Evolutionary conservation across 2,329 filamentous ascomycete species (phyloP).

Genomic region (Lasiodiplodia hormozganensis): DNA sequence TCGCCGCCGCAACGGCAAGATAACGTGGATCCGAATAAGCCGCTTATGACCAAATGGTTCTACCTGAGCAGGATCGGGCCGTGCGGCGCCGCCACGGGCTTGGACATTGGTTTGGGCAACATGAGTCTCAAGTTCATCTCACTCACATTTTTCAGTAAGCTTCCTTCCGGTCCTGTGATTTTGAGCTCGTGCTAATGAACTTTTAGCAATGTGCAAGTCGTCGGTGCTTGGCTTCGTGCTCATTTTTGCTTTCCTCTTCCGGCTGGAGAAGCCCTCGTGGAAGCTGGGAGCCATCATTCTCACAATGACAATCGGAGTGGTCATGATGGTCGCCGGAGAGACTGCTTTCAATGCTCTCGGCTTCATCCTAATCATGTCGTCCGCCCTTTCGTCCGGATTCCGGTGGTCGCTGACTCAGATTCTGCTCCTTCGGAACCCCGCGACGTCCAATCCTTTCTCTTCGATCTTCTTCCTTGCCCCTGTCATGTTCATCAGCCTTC

Average conservation of each 20-base stretch:
- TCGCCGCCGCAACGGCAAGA: slow-evolving; percentile 38
- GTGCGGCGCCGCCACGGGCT: slow-evolving; percentile 88
- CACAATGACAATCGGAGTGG: slow-evolving; percentile 89
- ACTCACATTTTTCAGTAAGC: slow-evolving; percentile 84
- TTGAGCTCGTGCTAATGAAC: slow-evolving; percentile 17
- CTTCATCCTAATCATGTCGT: slow-evolving; percentile 90
- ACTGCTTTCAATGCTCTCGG: slow-evolving; percentile 85
- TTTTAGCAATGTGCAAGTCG: slow-evolving; percentile 90
- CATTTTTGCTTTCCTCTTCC: slow-evolving; percentile 92
- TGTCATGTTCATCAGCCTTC: slow-evolving; percentile 88
- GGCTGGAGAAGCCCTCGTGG: slow-evolving; percentile 85
- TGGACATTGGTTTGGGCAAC: slow-evolving; percentile 96
- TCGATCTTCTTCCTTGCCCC: slow-evolving; percentile 98
- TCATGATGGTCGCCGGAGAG: slow-evolving; percentile 99
- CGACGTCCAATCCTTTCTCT: slow-evolving; percentile 94
- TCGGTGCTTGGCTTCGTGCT: slow-evolving; percentile 95
- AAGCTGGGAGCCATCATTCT: slow-evolving; percentile 86
- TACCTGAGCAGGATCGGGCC: slow-evolving; percentile 91
- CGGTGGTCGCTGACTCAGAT: slow-evolving; percentile 99
- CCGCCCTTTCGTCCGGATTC: slow-evolving; percentile 94
- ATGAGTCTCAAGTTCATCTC: slow-evolving; percentile 96
- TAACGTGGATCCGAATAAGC: slow-evolving; percentile 55
- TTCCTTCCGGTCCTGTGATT: slow-evolving; percentile 31
- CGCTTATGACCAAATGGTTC: slow-evolving; percentile 84
- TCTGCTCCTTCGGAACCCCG: slow-evolving; percentile 88